Base-by-base conservation (phyloP, 2,329 filamentous ascomycete genomes). In the Fusarium veterinarium region DNA sequence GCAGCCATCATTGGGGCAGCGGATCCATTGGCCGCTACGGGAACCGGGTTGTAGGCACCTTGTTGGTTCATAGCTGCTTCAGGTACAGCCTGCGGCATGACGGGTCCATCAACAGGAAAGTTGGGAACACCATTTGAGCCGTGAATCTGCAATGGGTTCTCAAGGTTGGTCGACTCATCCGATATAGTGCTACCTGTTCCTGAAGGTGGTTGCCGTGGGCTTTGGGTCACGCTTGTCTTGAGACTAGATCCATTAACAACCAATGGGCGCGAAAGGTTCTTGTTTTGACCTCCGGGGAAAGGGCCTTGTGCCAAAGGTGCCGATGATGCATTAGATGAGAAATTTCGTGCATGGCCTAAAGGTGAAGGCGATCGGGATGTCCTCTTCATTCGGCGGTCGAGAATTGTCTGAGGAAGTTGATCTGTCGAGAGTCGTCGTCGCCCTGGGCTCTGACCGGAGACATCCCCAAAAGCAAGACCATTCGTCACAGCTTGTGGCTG, bases 341-440 rank as follows among this genome's bases (percentile, higher is more conserved):
- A 82, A 3, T 83, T 82, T 52, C 86, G 84, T 46, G 81, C 79
- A 64, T 88, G 87, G 7, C 87, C 86, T 4, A 88, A 79, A 1
- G 88, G 88, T 7, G 88, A 90, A 17, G 87, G 88, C 9, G 88
- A 90, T 19, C 87, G 83, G 5, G 88, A 89, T 5, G 84, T 84
- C 41, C 86, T 83, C 72, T 84, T 84, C 79, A 89, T 88, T 42
- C 87, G 81, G 30, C 86, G 83, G 60, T 89, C 87, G 11, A 89
- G 80, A 30, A 89, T 83, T 16, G 85, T 84, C 74, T 88, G 88
- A 0, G 87, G 86, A 8, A 86, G 79, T 68, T 89, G 86, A 48
- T 89, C 88, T 3, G 86, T 86, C 1, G 88, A 89, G 16, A 86
- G 77, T 17, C 87, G 82, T 35, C 85, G 83, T 44, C 86, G 82